Evolutionary conservation across 1,284 basidiomycete species (phyloP), one percentile per base, ranked within the genome.

Genomic region (Rhodotorula sp.): DNA sequence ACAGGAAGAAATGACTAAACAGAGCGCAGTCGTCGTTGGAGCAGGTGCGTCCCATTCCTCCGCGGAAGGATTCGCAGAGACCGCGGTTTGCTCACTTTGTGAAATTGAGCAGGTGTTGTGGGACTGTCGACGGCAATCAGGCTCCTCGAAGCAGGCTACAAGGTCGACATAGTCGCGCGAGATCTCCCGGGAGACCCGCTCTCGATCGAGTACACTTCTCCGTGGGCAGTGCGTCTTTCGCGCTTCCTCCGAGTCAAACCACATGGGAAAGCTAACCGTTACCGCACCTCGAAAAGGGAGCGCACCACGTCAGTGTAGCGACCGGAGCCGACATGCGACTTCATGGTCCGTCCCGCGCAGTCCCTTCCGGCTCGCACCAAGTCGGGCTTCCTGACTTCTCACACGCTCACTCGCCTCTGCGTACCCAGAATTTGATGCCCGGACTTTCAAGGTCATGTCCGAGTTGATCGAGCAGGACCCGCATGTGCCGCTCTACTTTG

Each of bases 361-460:
- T 19, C n/a, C 43, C 31, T 18, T 34, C 31, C 18, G n/a, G 3
- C 10, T 21, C 50, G 6, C 5, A 23, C 1, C 7, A 15, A 15
- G 23, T 23, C 8, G 18, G 19, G 34, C 34, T 34, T 34, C 34
- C 18, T 16, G 18, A 16, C 3, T 5, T 5, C 31, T 50, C n/a
- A 55, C 21, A 1, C 8, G 48, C 21, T 50, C 48, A 7, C 48
- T 10, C 18, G 15, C 28, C 28, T 52, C 7, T 18, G 5, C 26
- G 3, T 4, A 34, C 34, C 34, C 70, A 90, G 89, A 82, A n/a
- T 83, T 90, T 66, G 89, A 91, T 77, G 81, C 84, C 70, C 88
- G 87, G 68, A 91, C 90, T 0, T 91, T 92, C 80, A 78, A 86
- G 26, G 83, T 81, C 4, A 87, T 92, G 84, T 91, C 89, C 88